A percentile compares a stretch with the other conserved stretches of the same genome.
Evolutionary conservation across 2,329 filamentous ascomycete genomes (phyloP).

Genomic region (Colletotrichum caudatum): DNA sequence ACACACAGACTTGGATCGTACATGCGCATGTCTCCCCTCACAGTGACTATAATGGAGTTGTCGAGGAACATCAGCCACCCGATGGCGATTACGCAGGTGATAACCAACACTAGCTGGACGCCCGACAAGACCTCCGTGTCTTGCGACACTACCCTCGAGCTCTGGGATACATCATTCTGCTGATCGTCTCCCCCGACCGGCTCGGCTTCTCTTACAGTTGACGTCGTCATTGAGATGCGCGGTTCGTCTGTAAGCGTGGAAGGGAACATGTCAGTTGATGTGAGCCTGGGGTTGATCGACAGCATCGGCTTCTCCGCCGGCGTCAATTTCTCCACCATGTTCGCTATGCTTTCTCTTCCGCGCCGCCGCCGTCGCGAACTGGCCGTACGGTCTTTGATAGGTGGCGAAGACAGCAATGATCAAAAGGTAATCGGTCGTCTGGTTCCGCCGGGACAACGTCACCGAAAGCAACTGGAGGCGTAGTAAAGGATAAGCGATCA

Average conservation of each 20-base stretch:
- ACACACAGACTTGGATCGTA: too few species aligned
- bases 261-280: slow-evolving; percentile 31
- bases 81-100: slow-evolving; percentile 41
- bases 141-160: not conserved
- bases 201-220: not conserved
- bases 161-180: not conserved
- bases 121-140: slow-evolving; percentile 15
- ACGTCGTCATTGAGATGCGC: not conserved
- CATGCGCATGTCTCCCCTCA: slow-evolving; percentile 38
- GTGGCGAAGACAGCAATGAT: not conserved
- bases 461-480: not conserved
- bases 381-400: slow-evolving; percentile 4
- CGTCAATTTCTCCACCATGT: slow-evolving; percentile 18
- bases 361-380: not conserved
- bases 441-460: not conserved
- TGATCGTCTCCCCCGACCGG: not conserved
- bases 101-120: slow-evolving; percentile 44
- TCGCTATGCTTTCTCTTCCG: slow-evolving; percentile 23
- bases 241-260: not conserved
- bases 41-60: slow-evolving; percentile 54
- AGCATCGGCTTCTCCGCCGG: slow-evolving; percentile 21
- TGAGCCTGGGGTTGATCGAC: slow-evolving; percentile 13
- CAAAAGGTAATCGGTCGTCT: not conserved
- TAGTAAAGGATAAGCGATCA: not conserved
- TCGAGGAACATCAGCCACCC: slow-evolving; percentile 46